Evolutionary conservation across 2,329 filamentous ascomycete species (phyloP), one percentile per base, ranked within the genome.

Genomic region (Polytolypa hystricis): DNA sequence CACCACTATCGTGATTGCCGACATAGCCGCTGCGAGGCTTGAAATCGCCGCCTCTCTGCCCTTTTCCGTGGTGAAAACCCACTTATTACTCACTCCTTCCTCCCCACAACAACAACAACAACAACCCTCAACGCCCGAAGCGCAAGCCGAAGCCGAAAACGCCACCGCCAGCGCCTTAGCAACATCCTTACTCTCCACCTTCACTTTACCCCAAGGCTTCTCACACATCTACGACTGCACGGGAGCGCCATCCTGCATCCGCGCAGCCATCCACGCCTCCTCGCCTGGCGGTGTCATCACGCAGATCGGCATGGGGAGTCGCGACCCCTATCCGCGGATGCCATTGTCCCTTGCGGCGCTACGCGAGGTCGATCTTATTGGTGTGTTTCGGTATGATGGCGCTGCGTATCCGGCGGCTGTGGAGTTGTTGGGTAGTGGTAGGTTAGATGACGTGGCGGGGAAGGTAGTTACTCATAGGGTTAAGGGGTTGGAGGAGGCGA

Each of bases 251-350:
- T 54, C 60, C 7, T 67, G 64, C 38, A 57, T 66, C 7, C 64
- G 66, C 47, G 53, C 61, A 3, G 63, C 60, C 1, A 65, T 66
- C 40, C 64, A 64, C 44, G 62, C 62, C 2, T 55, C 62, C 4
- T 47, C 54, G 1, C 63, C 70, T 1, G 70, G 70, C 9, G 69
- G 69, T 3, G 64, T 68, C 30, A 54, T 73, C 20, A 59, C 72
- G 34, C 69, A 72, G 55, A 68, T 74, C 27, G 70, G 70, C 5
- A 74, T 74, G 70, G 70, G 70, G 1, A 70, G 69, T 10, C n/a
- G n/a, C n/a, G 69, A 69, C 2, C 23, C 35, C 4, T 59, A 69
- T 14, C 69, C 72, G 47, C 71, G 67, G 4, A 52, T 73, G 4
- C 70, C 68, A 2, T 61, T 73, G 47, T 69, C 67, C 5, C 66